Conservation (phyloP, 176 grass and related monocot species). For the Oryza officinalis region DNA sequence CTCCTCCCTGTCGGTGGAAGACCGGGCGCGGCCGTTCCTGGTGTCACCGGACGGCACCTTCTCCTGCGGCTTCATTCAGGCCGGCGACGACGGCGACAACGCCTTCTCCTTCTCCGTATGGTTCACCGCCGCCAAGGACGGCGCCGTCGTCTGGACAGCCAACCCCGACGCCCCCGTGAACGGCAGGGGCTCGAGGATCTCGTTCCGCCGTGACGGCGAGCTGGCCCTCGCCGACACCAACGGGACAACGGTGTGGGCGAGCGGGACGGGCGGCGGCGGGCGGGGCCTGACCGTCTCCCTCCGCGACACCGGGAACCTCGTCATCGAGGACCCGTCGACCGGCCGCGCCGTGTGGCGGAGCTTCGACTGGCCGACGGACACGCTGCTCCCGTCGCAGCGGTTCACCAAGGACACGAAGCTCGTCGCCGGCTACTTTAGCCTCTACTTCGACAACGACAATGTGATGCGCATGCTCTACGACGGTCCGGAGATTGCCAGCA, state of each 20-base stretch:
- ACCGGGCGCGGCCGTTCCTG: conserved; percentile 6
- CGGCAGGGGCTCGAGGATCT: conserved; percentile 38
- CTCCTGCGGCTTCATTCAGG: too few relatives aligned
- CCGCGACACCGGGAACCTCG: conserved; percentile 53
- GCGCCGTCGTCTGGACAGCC: conserved; percentile 39
- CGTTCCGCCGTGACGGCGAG: conserved; percentile 50
- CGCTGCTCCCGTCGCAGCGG: conserved; percentile 41
- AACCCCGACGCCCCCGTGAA: conserved; percentile 49
- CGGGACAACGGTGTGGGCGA: conserved; percentile 58
- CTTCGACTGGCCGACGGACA: conserved; percentile 46
- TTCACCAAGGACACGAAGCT: conserved; percentile 37
- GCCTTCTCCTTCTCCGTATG: too few relatives aligned
- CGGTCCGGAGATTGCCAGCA: conserved; percentile 41
- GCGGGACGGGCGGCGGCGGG: background rate
- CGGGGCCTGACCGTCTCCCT: conserved; percentile 32
- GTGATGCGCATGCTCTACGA: conserved; percentile 52
- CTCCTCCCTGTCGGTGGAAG: conserved; percentile 23
- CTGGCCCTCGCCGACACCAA: conserved; percentile 51
- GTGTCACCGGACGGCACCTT: background rate
- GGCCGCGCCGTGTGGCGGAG: conserved; percentile 39
- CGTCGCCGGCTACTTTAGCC: conserved; percentile 32
- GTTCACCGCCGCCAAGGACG: background rate
- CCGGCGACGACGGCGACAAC: background rate
- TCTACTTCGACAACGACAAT: conserved; percentile 64
- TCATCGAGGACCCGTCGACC: conserved; percentile 28